Evolutionary conservation across 257 asterid species (phyloP).

Genomic region (Leonotis leonurus): DNA sequence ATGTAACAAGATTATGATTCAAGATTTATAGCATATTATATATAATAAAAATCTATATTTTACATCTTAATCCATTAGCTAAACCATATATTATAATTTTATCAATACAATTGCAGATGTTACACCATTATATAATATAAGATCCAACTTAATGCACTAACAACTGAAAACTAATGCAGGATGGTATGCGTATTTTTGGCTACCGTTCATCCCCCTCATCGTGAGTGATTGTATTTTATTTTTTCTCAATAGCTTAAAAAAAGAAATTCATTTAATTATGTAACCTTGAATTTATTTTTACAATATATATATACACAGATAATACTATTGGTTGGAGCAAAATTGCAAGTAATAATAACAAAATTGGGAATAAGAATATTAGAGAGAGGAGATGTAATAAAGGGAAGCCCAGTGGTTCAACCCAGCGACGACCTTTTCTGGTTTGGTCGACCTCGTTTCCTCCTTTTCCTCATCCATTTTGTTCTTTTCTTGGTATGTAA

Average conservation of each 20-base stretch:
- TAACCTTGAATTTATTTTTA: too few relatives aligned
- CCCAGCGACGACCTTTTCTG: slow-evolving; percentile 78
- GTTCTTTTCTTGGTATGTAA: slow-evolving; percentile 61
- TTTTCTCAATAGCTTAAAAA: too few relatives aligned
- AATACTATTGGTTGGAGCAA: slow-evolving; percentile 68
- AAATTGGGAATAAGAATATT: slow-evolving; percentile 84
- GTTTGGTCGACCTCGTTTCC: slow-evolving; percentile 59
- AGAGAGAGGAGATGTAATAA: slow-evolving; percentile 74
- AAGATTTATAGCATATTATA: too few relatives aligned
- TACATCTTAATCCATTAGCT: not conserved
- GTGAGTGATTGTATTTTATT: slow-evolving; percentile 33
- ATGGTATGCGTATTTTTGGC: slow-evolving; percentile 79
- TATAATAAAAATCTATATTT: too few relatives aligned
- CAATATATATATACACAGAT: slow-evolving; percentile 31
- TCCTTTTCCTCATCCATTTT: slow-evolving; percentile 70
- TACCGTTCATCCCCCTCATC: slow-evolving; percentile 72
- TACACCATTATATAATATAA: too few relatives aligned
- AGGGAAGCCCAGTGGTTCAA: slow-evolving; percentile 72
- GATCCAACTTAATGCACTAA: too few relatives aligned
- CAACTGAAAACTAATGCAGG: slow-evolving; percentile 31
- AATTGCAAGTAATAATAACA: slow-evolving; percentile 77
- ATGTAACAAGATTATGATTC: too few relatives aligned
- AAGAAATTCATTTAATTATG: too few relatives aligned
- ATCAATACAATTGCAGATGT: too few relatives aligned
- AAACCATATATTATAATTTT: too few relatives aligned